These are phyloP conservation scores for Amanita pseudoporphyria DNA, from an alignment of 768 basidiomycete species.

Conservation along the genomic window DNA sequence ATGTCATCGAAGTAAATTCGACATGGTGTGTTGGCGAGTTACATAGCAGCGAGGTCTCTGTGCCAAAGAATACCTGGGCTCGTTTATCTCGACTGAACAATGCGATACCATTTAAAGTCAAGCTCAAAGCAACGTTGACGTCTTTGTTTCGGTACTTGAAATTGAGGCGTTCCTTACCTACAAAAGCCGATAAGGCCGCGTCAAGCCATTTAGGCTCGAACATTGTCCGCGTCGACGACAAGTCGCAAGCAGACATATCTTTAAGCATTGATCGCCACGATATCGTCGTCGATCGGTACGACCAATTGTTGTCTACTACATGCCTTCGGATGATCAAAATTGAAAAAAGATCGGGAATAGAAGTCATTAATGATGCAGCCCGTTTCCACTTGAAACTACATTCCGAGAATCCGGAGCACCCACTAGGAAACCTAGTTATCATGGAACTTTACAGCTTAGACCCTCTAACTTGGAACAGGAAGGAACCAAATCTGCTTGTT, in stretches of 20 bases:
- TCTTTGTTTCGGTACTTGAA: constrained; percentile 36
- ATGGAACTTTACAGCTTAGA: constrained; percentile 47
- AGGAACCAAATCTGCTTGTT: constrained; percentile 36
- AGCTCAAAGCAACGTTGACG: constrained; percentile 36
- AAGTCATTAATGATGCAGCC: constrained; percentile 47
- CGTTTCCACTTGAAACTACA: constrained; percentile 51
- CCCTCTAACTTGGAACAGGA: constrained; percentile 29
- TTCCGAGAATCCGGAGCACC: constrained; percentile 36
- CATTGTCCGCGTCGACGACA: constrained; percentile 34
- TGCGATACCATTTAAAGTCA: constrained; percentile 42
- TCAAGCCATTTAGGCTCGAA: constrained; percentile 29
- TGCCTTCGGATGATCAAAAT: constrained; percentile 28
- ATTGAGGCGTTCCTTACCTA: constrained; percentile 29
- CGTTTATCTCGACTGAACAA: constrained; percentile 41
- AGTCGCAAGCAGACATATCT: constrained; percentile 41
- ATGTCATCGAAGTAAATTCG: constrained; percentile 42
- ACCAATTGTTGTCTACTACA: constrained; percentile 28
- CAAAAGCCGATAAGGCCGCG: constrained; percentile 21
- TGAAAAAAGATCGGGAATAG: constrained; percentile 20
- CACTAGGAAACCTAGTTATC: constrained; percentile 35
- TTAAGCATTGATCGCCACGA: constrained; percentile 30
- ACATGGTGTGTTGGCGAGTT: constrained; percentile 48
- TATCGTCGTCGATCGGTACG: constrained; percentile 35
- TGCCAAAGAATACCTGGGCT: constrained; percentile 43
- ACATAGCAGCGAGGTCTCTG: constrained; percentile 21